Evolutionary conservation across 257 asterid species (phyloP).

Genomic region (Datura wrightii): DNA sequence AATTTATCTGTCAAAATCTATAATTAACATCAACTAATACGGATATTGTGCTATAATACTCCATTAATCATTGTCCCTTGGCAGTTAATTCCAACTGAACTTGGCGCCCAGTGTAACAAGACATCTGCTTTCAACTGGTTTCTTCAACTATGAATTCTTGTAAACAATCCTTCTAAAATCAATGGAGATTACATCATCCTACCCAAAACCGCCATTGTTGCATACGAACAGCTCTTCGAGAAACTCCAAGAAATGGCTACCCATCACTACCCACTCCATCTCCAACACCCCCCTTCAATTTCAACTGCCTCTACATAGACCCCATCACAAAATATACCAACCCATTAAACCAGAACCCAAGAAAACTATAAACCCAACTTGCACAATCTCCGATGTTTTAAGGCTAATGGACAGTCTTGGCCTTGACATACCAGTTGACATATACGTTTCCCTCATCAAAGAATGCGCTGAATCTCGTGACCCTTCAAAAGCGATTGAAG

Average conservation of each 20-base stretch:
- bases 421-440: conserved; percentile 52
- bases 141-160: neutral
- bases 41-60: too few relatives aligned
- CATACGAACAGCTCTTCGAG: neutral
- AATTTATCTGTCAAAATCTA: too few relatives aligned
- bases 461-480: conserved; percentile 64
- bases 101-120: neutral
- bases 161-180: neutral
- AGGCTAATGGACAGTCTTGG: conserved; percentile 66
- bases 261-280: conserved; percentile 11
- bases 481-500: conserved; percentile 53
- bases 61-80: too few relatives aligned
- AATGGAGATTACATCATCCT: conserved; percentile 37
- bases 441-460: conserved; percentile 63
- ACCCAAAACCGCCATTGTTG: conserved; percentile 21
- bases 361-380: conserved; percentile 36
- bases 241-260: neutral
- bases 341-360: conserved; percentile 41
- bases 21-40: too few relatives aligned
- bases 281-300: conserved; percentile 49
- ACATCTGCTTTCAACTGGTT: neutral
- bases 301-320: conserved; percentile 55
- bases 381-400: conserved; percentile 64
- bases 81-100: neutral
- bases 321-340: conserved; percentile 38